Evolutionary conservation across 495 filamentous ascomycete genomes (phyloP).

Genomic region (Aspergillus avenaceus): DNA sequence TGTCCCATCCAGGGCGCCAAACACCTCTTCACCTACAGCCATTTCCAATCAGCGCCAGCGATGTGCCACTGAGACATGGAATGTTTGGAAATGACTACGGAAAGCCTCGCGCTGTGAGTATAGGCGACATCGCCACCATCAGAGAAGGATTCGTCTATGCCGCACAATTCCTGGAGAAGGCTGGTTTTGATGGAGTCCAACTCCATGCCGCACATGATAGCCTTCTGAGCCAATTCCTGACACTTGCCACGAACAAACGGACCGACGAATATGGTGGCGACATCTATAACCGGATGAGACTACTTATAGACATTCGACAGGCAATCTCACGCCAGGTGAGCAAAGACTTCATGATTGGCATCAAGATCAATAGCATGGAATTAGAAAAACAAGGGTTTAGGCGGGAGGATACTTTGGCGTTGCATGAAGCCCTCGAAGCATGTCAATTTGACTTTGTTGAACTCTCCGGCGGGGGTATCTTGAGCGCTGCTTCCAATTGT

Average conservation of each 20-base stretch:
- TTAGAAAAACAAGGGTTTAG: conserved; percentile 60
- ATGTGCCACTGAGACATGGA: conserved; percentile 49
- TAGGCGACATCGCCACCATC: conserved; percentile 42
- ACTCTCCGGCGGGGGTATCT: conserved; percentile 49
- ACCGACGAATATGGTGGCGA: conserved; percentile 57
- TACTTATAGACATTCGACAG: conserved; percentile 39
- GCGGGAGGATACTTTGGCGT: conserved; percentile 53
- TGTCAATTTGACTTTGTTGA: conserved; percentile 59
- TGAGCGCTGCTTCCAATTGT: conserved; percentile 35
- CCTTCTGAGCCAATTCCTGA: conserved; percentile 61
- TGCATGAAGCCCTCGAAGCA: conserved; percentile 53
- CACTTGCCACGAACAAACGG: conserved; percentile 50
- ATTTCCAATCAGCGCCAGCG: conserved; percentile 56
- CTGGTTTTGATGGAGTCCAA: conserved; percentile 57
- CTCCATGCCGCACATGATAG: conserved; percentile 59
- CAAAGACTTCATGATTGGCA: conserved; percentile 51
- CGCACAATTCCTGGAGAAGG: conserved; percentile 53
- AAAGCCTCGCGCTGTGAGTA: conserved; percentile 50
- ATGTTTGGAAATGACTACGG: conserved; percentile 43
- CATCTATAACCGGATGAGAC: conserved; percentile 46
- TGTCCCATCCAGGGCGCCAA: conserved; percentile 63
- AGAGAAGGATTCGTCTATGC: conserved; percentile 52
- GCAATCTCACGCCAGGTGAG: conserved; percentile 41
- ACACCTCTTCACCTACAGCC: conserved; percentile 40
- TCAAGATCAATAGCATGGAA: conserved; percentile 68